Percentiles rank a stretch among this genome's conserved stretches.
phyloP scores from a whole-genome alignment of 495 filamentous ascomycete genomes.

The Hyaloscypha bicolor region DNA sequence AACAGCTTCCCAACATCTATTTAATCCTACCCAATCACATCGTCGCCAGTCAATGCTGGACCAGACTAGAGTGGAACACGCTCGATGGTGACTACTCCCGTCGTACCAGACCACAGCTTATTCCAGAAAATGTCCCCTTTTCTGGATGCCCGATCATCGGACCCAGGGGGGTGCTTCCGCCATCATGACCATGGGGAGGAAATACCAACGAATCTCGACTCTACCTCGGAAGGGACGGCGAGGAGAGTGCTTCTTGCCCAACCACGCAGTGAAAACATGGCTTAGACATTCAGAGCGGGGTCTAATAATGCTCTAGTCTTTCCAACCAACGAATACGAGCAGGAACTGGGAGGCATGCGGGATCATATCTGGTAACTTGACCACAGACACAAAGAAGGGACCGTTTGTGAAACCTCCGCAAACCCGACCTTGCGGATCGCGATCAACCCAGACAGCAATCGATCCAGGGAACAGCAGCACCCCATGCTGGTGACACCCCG shows the following conservation, averaged over 20 bases:
- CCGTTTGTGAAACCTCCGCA: not conserved
- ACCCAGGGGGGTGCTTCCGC: no score
- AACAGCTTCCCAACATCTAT: not conserved
- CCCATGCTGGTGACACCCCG: not conserved
- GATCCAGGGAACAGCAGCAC: not conserved
- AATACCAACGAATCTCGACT: not conserved
- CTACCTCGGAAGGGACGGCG: not conserved
- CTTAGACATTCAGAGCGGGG: not conserved
- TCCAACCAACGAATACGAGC: not conserved
- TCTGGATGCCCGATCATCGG: not conserved
- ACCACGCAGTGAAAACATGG: not conserved
- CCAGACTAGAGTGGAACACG: no score
- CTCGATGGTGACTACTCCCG: not conserved
- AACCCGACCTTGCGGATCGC: not conserved
- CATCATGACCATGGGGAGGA: not conserved
- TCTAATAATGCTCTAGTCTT: not conserved
- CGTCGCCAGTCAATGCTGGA: not conserved
- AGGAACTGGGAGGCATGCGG: not conserved
- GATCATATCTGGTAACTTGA: not conserved
- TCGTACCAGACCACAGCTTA: not conserved
- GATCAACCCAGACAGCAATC: not conserved
- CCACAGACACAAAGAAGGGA: not conserved
- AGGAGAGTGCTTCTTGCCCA: not conserved
- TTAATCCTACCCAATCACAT: not conserved
- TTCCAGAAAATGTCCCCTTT: not conserved